Base-by-base conservation (phyloP, 164 flowering plant genomes). In the Saururus chinensis region DNA sequence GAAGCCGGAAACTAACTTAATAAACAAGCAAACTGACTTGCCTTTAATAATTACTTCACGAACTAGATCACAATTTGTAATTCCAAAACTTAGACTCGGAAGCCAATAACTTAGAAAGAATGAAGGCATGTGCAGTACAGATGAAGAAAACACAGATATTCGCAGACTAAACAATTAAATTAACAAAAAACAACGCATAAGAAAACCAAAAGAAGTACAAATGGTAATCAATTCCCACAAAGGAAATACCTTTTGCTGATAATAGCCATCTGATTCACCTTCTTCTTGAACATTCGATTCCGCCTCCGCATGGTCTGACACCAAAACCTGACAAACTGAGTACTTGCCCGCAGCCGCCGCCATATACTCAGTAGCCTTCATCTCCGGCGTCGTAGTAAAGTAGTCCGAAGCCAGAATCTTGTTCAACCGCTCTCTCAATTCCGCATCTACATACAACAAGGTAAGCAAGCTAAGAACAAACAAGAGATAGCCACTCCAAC, bases 321-420 rank as follows among this genome's bases (percentile, higher is more conserved):
- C 74, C 0, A 82, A 80, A 8, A 80, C 80, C 77, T 86, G 92
- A 55, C 77, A 80, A 62, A 86, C 66, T 1, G 64, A 80, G 72
- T 76, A 90, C 55, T 72, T 82, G 14, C 80, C 90, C 51, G 89
- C 90, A 62, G 90, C 90, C 7, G 84, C 89, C 21, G 83, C 91
- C 61, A 84, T 80, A 45, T 88, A 95, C 48, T 75, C 85, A 0
- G 95, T 81, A 58, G 85, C 84, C 63, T 76, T 85, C 80, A 91
- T 87, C 77, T 85, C 89, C 0, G 99, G 99, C 6, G 86, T 77
- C 7, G 83, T 82, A 16, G 90, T 91, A 65, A 79, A 79, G 70
- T 88, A 95, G 51, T 89, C 93, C 2, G 93, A 91, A 25, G 84
- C 76, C 84, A 91, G 67, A 24, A 91, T 95, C 82, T 84, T 91